A percentile compares a stretch with the other conserved stretches of the same genome.
Evolutionary conservation across 73 alveolate genomes (phyloP).

Genomic region (Stentor roeselii): DNA sequence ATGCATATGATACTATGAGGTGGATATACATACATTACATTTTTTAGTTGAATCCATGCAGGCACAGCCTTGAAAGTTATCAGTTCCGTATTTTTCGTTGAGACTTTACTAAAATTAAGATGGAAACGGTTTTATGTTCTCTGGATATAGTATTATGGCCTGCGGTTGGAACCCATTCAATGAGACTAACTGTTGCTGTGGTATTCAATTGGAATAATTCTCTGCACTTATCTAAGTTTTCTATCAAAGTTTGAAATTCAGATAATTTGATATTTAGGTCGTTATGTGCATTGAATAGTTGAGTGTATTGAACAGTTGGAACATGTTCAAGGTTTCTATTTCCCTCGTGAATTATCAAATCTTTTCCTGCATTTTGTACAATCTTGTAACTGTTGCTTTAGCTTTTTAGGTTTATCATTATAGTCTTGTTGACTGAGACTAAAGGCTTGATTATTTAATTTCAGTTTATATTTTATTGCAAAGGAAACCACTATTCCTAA

Average conservation of each 20-base stretch:
- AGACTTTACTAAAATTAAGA: too few relatives aligned
- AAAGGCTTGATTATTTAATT: not conserved
- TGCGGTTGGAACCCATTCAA: too few relatives aligned
- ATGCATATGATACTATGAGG: too few relatives aligned
- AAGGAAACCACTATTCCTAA: not conserved
- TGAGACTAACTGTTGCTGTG: too few relatives aligned
- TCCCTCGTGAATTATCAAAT: too few relatives aligned
- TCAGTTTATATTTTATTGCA: not conserved
- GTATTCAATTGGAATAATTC: too few relatives aligned
- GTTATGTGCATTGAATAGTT: not conserved
- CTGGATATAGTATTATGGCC: too few relatives aligned
- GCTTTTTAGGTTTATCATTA: not conserved
- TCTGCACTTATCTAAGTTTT: not conserved
- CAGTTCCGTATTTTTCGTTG: too few relatives aligned
- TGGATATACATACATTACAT: too few relatives aligned
- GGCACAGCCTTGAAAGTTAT: too few relatives aligned
- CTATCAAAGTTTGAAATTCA: not conserved
- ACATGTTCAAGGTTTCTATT: not conserved
- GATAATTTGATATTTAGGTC: not conserved
- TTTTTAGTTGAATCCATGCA: too few relatives aligned
- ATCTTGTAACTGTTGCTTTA: not conserved
- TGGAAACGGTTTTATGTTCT: too few relatives aligned
- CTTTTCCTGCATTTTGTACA: not conserved
- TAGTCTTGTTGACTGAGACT: not conserved
- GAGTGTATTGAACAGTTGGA: not conserved